Percentiles rank a stretch among this genome's conserved stretches.
phyloP scores from a whole-genome alignment of 257 asterid species.

The Rauvolfia tetraphylla region DNA sequence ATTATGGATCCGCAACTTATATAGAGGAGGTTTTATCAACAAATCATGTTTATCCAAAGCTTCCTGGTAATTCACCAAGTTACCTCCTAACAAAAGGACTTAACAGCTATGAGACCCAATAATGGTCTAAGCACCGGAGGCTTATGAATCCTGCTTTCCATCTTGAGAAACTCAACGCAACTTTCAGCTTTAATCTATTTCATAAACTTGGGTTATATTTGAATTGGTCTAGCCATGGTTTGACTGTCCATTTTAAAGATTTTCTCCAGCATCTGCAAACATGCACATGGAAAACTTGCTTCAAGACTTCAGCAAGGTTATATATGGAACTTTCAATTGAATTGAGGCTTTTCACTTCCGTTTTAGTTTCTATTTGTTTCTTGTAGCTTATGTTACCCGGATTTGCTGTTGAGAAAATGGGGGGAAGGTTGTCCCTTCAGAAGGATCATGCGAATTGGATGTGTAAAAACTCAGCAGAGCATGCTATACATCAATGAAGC shows the following conservation, averaged over 20 bases:
- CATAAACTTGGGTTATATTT: not conserved
- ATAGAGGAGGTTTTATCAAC: conserved; percentile 21
- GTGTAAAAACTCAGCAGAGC: no score
- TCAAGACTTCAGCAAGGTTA: no score
- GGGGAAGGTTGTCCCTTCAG: conserved; percentile 12
- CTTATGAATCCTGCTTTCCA: conserved; percentile 24
- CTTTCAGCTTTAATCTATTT: not conserved
- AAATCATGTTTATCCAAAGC: conserved; percentile 17
- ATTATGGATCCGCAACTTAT: conserved; percentile 16
- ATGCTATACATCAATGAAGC: no score
- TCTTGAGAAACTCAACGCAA: conserved; percentile 21
- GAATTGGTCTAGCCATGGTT: not conserved
- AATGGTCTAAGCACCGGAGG: conserved; percentile 26
- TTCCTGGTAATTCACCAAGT: conserved; percentile 1
- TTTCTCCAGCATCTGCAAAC: no score
- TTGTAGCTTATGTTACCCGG: conserved; percentile 22
- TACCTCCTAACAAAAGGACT: conserved; percentile 13
- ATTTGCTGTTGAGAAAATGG: conserved; percentile 23
- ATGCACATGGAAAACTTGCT: no score
- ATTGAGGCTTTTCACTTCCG: not conserved
- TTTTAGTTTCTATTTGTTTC: no score
- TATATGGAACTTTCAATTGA: no score
- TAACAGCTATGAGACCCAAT: conserved; percentile 9
- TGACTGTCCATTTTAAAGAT: no score
- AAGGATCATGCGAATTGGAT: conserved; percentile 16